Base-by-base conservation (phyloP, 1,284 basidiomycete genomes). In the Tylopilus sp. region DNA sequence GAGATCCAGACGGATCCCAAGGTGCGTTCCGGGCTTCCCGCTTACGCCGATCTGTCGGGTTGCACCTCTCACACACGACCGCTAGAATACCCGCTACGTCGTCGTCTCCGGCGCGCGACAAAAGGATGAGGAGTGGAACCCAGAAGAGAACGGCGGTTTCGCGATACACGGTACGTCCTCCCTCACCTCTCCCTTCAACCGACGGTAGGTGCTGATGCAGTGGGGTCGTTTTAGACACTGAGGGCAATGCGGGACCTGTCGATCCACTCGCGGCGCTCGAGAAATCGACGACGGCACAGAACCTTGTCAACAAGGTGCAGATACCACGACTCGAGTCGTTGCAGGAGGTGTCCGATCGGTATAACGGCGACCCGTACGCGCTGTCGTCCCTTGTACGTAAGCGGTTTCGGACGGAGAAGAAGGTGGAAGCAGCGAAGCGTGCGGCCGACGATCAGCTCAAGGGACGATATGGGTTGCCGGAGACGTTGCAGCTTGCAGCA, bases 1-100 rank as follows among this genome's bases (percentile, higher is more conserved):
- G 97, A 98, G 81, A 96, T 99, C 62, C 89, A 96, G 69, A 99
- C 98, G 3, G 98, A 99, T 76, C 98, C 97, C 0, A 93, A 97
- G 89, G 96, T 94, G 68, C 57, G 83, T 65, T 29, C 16, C 26
- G 19, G 15, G 13, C 39, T 38, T 4, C 1, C 8, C 9, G 36
- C 7, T 38, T 13, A 24, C 29, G 29, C 29, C 29, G 29, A 29
- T 29, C 29, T 29, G 29, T 57, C 24, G 7, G 41, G 6, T 22
- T 5, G 18, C 4, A 18, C 9, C 1, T 24, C n/a, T 41, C 10
- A 26, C 33, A 10, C 54, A 26, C 54, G 24, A 10, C 24, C 32
- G 32, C 22, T 26, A 63, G 95, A 98, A 98, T 73, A 96, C 97
- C 0, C 89, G 92, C 26, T 99, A 99, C 77, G 90, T 97, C n/a